phyloP scores from a whole-genome alignment of 208 protist genomes.

The Leishmania major region DNA sequence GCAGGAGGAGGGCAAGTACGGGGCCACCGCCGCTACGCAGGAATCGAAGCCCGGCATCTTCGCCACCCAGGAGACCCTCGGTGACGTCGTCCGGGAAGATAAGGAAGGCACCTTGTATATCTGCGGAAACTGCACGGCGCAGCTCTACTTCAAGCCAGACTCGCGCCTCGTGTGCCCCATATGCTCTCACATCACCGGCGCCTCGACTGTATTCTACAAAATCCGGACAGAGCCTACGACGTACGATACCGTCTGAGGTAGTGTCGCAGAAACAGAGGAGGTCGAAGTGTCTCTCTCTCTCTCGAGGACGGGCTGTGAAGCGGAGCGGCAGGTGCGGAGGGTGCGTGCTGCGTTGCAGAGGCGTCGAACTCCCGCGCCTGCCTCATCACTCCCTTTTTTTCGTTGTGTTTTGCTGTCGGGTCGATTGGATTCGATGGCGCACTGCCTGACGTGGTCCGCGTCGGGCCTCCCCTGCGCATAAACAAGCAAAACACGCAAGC shows the following conservation, averaged over 20 bases:
- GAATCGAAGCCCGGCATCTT: conserved; percentile 32
- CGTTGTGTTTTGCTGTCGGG: background rate
- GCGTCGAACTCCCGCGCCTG: background rate
- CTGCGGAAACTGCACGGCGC: conserved; percentile 81
- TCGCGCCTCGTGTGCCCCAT: conserved; percentile 74
- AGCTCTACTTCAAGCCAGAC: conserved; percentile 53
- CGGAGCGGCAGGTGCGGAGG: background rate
- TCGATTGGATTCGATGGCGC: background rate
- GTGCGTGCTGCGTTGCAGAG: background rate
- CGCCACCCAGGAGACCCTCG: conserved; percentile 12
- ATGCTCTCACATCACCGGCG: conserved; percentile 81
- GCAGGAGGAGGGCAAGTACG: conserved; percentile 23
- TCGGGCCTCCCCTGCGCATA: background rate
- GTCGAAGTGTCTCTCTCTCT: background rate
- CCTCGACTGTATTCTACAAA: conserved; percentile 91
- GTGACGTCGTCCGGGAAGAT: conserved; percentile 12
- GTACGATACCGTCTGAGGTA: conserved; percentile 84
- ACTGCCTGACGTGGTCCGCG: background rate
- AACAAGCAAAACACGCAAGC: no score
- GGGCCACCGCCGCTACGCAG: conserved; percentile 27
- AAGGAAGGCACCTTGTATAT: conserved; percentile 69
- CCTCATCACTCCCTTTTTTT: background rate
- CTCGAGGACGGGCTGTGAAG: background rate
- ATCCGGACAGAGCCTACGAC: conserved; percentile 79
- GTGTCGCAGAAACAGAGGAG: background rate